Conservation (phyloP, 2,329 filamentous ascomycete species). For the Coniosporium tulheliwenetii region DNA sequence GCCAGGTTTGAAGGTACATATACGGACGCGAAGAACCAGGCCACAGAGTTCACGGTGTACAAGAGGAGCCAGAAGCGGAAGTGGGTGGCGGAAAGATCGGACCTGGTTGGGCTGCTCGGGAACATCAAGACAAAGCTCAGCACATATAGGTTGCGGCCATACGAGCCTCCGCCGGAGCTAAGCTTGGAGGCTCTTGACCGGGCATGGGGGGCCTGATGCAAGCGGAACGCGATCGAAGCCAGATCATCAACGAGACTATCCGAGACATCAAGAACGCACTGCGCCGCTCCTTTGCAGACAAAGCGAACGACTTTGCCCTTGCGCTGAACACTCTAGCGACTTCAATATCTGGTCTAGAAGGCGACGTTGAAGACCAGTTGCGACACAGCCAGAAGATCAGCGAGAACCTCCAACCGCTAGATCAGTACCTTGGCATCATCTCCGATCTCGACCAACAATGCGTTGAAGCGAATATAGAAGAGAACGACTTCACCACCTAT, state of each 20-base stretch:
- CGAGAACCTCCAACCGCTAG: constrained; percentile 74
- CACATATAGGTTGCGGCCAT: constrained; percentile 81
- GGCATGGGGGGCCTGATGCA: constrained; percentile 68
- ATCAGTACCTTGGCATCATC: constrained; percentile 80
- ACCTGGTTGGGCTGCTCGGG: constrained; percentile 78
- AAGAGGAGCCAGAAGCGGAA: constrained; percentile 81
- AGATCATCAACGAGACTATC: constrained; percentile 95
- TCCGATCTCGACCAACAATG: constrained; percentile 76
- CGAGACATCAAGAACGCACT: constrained; percentile 96
- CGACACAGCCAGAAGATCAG: constrained; percentile 74
- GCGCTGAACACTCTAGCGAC: constrained; percentile 89
- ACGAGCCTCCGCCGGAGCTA: constrained; percentile 75
- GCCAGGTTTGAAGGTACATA: constrained; percentile 86
- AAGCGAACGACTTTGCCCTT: constrained; percentile 94
- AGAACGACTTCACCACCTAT: constrained; percentile 99
- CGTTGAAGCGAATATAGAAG: constrained; percentile 92
- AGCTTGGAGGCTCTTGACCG: constrained; percentile 67
- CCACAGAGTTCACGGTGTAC: constrained; percentile 67
- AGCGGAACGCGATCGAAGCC: constrained; percentile 74
- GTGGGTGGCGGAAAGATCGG: constrained; percentile 97
- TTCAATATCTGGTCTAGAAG: constrained; percentile 91
- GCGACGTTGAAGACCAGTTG: constrained; percentile 89
- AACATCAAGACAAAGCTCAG: constrained; percentile 99
- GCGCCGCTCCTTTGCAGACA: constrained; percentile 85
- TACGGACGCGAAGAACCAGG: constrained; percentile 77